Percentiles rank a stretch among this genome's conserved stretches.
Evolutionary conservation across 345 rosid genomes (phyloP).

Genomic region (Pugionium cornutum): DNA sequence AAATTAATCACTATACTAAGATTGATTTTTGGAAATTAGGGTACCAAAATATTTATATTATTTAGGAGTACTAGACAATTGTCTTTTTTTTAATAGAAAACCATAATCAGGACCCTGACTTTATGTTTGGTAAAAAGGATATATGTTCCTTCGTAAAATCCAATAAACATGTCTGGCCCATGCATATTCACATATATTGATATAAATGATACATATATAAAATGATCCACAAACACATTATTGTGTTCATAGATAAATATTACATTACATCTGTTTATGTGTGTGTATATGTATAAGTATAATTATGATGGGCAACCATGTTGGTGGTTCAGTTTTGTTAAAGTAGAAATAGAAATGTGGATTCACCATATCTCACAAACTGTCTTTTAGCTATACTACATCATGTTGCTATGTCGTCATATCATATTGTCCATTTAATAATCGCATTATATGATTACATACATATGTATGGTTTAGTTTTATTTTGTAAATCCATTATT

Average conservation of each 20-base stretch:
- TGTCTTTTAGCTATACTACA: slow-evolving; percentile 33
- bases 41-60: no score
- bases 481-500: neutral
- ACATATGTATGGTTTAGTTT: slow-evolving; percentile 10
- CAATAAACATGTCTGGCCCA: slow-evolving; percentile 30
- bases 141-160: slow-evolving; percentile 16
- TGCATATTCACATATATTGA: neutral
- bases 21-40: no score
- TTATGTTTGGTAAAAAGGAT: slow-evolving; percentile 30
- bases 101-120: slow-evolving; percentile 19
- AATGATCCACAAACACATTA: slow-evolving; percentile 23
- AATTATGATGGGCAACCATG: slow-evolving; percentile 30
- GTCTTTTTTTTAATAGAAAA: no score
- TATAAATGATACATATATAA: slow-evolving; percentile 20
- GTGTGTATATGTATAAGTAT: slow-evolving; percentile 7
- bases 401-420: slow-evolving; percentile 34
- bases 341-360: slow-evolving; percentile 10
- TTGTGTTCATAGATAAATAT: slow-evolving; percentile 17
- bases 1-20: no score
- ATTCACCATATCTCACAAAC: slow-evolving; percentile 37
- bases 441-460: slow-evolving; percentile 12
- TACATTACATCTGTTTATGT: neutral
- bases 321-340: slow-evolving; percentile 24
- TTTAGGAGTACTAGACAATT: no score
- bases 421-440: slow-evolving; percentile 25